Evolutionary conservation across 139 green algal species (phyloP), one percentile per base, ranked within the genome.

Genomic region (Chlamydomonas urium): DNA sequence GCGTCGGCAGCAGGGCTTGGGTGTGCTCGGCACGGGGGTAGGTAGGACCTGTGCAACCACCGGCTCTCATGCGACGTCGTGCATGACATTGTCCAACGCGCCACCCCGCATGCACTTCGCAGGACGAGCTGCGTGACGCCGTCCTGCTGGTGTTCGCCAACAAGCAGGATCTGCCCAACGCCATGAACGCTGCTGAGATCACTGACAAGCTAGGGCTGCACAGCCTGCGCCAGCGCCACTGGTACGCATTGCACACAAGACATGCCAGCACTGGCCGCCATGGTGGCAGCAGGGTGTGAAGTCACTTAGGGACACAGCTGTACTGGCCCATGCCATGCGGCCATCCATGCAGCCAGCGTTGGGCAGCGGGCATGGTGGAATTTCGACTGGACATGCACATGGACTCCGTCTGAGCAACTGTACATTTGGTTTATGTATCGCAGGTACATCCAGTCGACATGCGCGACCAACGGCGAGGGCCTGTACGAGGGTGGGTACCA

Each of bases 121-220:
- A 73, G 66, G 66, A 73, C 32, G 66, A 73, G 66, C 66, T 73
- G 17, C 66, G 66, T 38, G 93, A 99, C 37, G 95, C 95, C 5
- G 93, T 97, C 59, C 88, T 99, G 66, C 86, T 99, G 36, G 90
- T 99, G 2, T 99, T 98, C 83, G 96, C 96, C 34, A 99, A 99
- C 87, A 99, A 99, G 82, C 95, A 99, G 80, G 94, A 99, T 83
- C 79, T 99, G 81, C 94, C 94, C 21, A 98, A 99, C 79, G 94
- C 94, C 4, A 99, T 99, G 95, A 73, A 73, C 24, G 66, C 66
- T 47, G 38, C 66, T 33, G 66, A 73, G 66, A 73, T 99, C 79
- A 99, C 95, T 38, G 95, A 99, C 86, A 98, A 98, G 90, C 89
- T 99, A 57, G 94, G 93, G 37, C 87, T 99, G 77, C 93, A 98